Conservation (phyloP, 2,329 filamentous ascomycete species). For the Cucurbitaria berberidis region DNA sequence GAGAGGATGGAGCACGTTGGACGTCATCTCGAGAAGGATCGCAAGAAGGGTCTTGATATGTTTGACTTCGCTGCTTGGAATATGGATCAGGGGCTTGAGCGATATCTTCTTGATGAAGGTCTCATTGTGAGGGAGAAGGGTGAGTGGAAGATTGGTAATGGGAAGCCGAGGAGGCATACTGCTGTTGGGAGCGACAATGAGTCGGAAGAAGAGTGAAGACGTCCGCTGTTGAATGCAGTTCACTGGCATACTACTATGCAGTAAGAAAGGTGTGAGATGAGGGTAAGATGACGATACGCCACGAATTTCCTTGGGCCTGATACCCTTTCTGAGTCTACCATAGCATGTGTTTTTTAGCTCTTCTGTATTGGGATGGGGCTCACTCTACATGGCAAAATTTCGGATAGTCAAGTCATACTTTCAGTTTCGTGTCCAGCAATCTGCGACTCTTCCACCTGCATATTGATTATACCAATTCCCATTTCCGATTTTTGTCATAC, state of each 20-base stretch:
- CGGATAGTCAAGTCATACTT: background rate
- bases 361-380: background rate
- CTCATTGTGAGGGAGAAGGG: slow-evolving; percentile 41
- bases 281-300: background rate
- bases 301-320: background rate
- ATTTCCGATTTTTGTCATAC: background rate
- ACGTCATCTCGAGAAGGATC: slow-evolving; percentile 72
- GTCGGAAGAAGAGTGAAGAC: slow-evolving; percentile 17
- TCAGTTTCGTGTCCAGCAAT: background rate
- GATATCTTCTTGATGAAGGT: slow-evolving; percentile 50
- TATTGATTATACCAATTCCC: background rate
- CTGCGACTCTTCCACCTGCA: background rate
- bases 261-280: background rate
- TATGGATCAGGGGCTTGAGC: slow-evolving; percentile 38
- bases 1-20: slow-evolving; percentile 87
- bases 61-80: slow-evolving; percentile 34
- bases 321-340: background rate
- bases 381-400: background rate
- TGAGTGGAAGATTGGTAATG: slow-evolving; percentile 45
- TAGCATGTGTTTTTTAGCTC: background rate
- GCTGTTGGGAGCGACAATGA: slow-evolving; percentile 16
- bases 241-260: background rate
- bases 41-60: slow-evolving; percentile 28
- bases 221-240: background rate
- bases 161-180: slow-evolving; percentile 22